phyloP scores from a whole-genome alignment of 257 asterid genomes.

The Jaltomata sinuosa region DNA sequence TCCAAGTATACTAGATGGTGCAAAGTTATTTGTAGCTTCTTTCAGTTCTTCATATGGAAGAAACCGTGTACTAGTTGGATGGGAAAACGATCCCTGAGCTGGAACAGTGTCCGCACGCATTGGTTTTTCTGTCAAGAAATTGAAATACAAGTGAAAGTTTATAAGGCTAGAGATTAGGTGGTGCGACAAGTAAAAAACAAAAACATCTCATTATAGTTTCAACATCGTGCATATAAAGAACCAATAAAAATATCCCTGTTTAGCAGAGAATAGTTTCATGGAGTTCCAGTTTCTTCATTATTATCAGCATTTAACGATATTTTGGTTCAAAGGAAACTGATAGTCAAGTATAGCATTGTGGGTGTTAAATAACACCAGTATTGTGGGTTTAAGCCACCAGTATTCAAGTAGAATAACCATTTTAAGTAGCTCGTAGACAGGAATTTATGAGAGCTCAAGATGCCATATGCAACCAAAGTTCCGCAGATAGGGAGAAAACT shows the following conservation, averaged over 20 bases:
- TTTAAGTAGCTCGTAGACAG: background rate
- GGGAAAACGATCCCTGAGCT: conserved; percentile 59
- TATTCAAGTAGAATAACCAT: background rate
- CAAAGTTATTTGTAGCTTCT: conserved; percentile 89
- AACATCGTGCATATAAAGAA: background rate
- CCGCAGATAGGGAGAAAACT: background rate
- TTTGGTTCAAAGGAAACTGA: background rate
- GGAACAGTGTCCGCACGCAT: conserved; percentile 34
- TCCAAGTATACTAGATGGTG: conserved; percentile 63
- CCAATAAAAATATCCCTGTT: background rate
- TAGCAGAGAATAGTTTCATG: background rate
- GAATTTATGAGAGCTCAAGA: background rate
- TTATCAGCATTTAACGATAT: background rate
- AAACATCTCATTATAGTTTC: background rate
- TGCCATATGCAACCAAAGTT: background rate
- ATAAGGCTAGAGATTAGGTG: background rate
- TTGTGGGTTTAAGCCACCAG: background rate
- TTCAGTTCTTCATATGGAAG: conserved; percentile 76
- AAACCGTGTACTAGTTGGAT: conserved; percentile 79
- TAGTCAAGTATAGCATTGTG: background rate
- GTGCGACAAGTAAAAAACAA: background rate
- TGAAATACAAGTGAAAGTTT: conserved; percentile 1
- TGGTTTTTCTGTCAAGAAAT: conserved; percentile 37
- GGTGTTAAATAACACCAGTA: background rate
- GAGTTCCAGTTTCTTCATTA: background rate